These are phyloP conservation scores for Pestalotiopsis sp. DNA, from an alignment of 2,329 filamentous ascomycete species.

Conservation along the genomic window DNA sequence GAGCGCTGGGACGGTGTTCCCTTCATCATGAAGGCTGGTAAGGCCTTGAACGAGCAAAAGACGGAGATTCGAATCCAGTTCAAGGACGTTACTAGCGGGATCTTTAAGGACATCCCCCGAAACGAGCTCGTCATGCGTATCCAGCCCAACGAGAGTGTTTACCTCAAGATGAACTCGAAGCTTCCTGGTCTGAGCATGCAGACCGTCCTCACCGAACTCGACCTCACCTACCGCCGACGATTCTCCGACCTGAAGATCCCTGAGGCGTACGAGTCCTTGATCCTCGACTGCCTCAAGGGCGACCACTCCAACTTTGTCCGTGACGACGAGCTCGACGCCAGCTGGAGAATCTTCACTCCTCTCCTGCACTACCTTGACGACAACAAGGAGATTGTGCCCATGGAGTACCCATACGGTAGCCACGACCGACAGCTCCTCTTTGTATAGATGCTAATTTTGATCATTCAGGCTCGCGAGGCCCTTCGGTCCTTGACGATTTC, in stretches of 20 bases:
- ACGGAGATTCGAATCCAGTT: slow-evolving; percentile 99
- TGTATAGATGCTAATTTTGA: background rate
- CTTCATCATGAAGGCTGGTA: slow-evolving; percentile 99
- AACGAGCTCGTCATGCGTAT: slow-evolving; percentile 99
- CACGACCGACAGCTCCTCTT: slow-evolving; percentile 12
- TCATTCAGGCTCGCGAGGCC: slow-evolving; percentile 82
- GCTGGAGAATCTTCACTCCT: slow-evolving; percentile 98
- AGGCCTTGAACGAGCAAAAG: slow-evolving; percentile 99
- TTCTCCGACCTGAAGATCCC: slow-evolving; percentile 99
- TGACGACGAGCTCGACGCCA: slow-evolving; percentile 94
- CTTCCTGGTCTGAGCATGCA: slow-evolving; percentile 98
- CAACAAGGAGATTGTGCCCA: slow-evolving; percentile 98
- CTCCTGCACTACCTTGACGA: slow-evolving; percentile 97
- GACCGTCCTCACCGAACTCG: slow-evolving; percentile 96
- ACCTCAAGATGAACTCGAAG: slow-evolving; percentile 99
- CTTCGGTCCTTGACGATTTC: slow-evolving; percentile 95
- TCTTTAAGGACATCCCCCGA: slow-evolving; percentile 99
- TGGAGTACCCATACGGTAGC: slow-evolving; percentile 94
- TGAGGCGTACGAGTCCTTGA: slow-evolving; percentile 97
- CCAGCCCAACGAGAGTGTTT: slow-evolving; percentile 98
- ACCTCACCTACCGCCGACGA: slow-evolving; percentile 94
- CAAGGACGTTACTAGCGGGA: slow-evolving; percentile 98
- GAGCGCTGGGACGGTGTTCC: slow-evolving; percentile 99
- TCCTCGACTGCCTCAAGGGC: slow-evolving; percentile 95
- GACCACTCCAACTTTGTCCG: slow-evolving; percentile 99